Evolutionary conservation across 2,329 filamentous ascomycete genomes (phyloP).

Genomic region (Cladobotryum protrusum): DNA sequence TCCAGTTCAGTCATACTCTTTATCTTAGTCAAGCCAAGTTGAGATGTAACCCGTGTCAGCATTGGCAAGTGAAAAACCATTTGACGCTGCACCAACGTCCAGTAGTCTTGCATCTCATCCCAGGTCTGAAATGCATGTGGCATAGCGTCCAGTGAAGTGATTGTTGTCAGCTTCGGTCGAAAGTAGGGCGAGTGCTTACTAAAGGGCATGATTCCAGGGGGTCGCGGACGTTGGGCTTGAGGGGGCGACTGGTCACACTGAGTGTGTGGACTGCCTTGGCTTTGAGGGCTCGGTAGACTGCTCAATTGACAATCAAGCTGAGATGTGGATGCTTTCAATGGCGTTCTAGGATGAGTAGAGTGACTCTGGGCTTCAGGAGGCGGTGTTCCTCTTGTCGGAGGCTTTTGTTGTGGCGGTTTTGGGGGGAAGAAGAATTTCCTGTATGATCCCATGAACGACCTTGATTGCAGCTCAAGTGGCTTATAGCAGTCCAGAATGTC

Average conservation of each 20-base stretch:
- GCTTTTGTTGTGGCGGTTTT: slow-evolving; percentile 1
- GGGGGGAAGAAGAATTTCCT: slow-evolving; percentile 28
- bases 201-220: slow-evolving; percentile 30
- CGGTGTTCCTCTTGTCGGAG: background rate
- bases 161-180: slow-evolving; percentile 24
- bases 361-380: slow-evolving; percentile 16
- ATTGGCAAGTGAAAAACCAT: slow-evolving; percentile 33
- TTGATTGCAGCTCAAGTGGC: slow-evolving; percentile 32
- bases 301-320: slow-evolving; percentile 9
- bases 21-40: slow-evolving; percentile 24
- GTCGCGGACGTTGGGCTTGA: slow-evolving; percentile 15
- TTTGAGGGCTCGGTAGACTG: slow-evolving; percentile 29
- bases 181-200: slow-evolving; percentile 33
- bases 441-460: slow-evolving; percentile 34
- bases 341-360: slow-evolving; percentile 22
- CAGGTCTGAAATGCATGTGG: slow-evolving; percentile 25
- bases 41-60: slow-evolving; percentile 25
- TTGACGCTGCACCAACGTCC: slow-evolving; percentile 31
- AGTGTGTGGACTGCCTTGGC: slow-evolving; percentile 24
- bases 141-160: slow-evolving; percentile 27
- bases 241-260: slow-evolving; percentile 15
- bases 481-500: slow-evolving; percentile 35
- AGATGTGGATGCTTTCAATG: slow-evolving; percentile 14
- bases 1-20: slow-evolving; percentile 23
- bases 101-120: slow-evolving; percentile 33